phyloP scores from a whole-genome alignment of 441 rosid species.

The Pelargonium fulgidum region DNA sequence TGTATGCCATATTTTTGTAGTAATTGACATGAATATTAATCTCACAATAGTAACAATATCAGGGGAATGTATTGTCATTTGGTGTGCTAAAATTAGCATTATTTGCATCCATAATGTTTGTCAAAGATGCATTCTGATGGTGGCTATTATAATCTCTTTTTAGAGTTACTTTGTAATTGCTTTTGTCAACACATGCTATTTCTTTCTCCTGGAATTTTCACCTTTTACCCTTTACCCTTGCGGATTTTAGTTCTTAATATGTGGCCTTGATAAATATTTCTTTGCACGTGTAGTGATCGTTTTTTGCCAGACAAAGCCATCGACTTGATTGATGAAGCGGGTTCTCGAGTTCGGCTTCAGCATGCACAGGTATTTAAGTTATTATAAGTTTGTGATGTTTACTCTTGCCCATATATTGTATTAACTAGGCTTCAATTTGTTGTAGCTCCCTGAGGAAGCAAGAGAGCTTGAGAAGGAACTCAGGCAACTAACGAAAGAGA shows the following conservation, averaged over 20 bases:
- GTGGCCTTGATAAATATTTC: constrained; percentile 5
- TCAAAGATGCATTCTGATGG: no score
- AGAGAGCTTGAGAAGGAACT: constrained; percentile 95
- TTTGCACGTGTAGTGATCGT: constrained; percentile 56
- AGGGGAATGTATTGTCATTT: no score
- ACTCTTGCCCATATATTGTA: not conserved
- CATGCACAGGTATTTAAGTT: constrained; percentile 63
- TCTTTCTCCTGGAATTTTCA: not conserved
- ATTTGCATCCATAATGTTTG: no score
- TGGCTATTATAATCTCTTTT: no score
- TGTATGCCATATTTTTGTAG: no score
- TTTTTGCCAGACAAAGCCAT: constrained; percentile 98
- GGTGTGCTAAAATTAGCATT: no score
- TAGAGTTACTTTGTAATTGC: no score
- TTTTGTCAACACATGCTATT: not conserved
- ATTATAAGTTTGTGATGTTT: constrained; percentile 7
- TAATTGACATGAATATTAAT: no score
- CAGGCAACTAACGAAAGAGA: constrained; percentile 84
- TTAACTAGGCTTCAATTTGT: not conserved
- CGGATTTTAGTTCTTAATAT: not conserved
- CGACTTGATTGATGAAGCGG: constrained; percentile 97
- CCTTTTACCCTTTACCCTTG: not conserved
- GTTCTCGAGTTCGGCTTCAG: constrained; percentile 91
- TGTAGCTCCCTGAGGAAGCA: constrained; percentile 96
- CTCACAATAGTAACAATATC: no score